Percentiles rank a stretch among this genome's conserved stretches.
phyloP scores from a whole-genome alignment of 495 filamentous ascomycete genomes.

The Xylaria scruposa region DNA sequence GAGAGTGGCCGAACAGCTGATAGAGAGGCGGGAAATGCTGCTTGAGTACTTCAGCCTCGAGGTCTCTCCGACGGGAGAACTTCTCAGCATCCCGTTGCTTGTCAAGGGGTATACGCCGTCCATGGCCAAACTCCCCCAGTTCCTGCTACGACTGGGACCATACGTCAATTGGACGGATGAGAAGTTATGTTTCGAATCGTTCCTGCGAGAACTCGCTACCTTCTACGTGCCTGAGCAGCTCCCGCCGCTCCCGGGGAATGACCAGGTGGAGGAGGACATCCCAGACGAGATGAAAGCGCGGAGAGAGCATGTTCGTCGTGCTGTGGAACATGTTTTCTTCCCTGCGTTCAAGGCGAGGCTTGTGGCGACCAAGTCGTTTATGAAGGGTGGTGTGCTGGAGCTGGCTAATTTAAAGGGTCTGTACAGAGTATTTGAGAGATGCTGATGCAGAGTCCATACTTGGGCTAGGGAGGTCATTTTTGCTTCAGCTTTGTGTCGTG shows the following conservation, averaged over 20 bases:
- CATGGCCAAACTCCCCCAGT: constrained; percentile 85
- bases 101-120: constrained; percentile 87
- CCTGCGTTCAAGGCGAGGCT: constrained; percentile 82
- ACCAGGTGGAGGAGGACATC: constrained; percentile 50
- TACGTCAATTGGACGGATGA: constrained; percentile 87
- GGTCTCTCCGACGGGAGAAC: constrained; percentile 76
- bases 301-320: constrained; percentile 62
- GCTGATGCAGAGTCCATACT: constrained; percentile 55
- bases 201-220: constrained; percentile 84
- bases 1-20: constrained; percentile 63
- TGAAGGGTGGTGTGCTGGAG: constrained; percentile 79
- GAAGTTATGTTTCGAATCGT: constrained; percentile 83
- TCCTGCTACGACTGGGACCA: constrained; percentile 87
- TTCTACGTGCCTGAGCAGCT: constrained; percentile 92
- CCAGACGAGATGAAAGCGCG: constrained; percentile 62
- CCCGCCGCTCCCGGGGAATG: constrained; percentile 58
- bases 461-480: background rate
- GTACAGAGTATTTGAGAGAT: constrained; percentile 97
- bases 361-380: constrained; percentile 79
- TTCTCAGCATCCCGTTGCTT: constrained; percentile 81
- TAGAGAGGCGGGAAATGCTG: constrained; percentile 83
- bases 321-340: constrained; percentile 76
- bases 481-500: constrained; percentile 18
- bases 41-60: constrained; percentile 90
- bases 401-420: constrained; percentile 93